Percentiles rank a stretch among this genome's conserved stretches.
Conservation (phyloP, 495 filamentous ascomycete species). For the Acidomyces sp. region DNA sequence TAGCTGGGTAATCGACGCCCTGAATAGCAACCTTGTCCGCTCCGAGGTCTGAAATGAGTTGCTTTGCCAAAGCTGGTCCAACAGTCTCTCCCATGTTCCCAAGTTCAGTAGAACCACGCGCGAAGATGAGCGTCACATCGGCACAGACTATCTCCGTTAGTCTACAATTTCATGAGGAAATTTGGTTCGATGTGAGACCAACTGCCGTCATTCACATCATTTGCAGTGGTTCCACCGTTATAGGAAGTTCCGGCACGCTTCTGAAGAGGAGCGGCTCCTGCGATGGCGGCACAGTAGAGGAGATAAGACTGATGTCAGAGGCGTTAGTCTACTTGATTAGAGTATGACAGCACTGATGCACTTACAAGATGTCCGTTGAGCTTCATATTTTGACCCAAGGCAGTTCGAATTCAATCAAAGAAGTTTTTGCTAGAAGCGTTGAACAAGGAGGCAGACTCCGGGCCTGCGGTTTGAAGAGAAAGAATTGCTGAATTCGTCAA, state of each 20-base stretch:
- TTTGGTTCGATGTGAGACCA: neutral
- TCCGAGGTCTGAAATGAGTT: conserved; percentile 18
- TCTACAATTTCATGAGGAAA: neutral
- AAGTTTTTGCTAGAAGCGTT: too few species aligned
- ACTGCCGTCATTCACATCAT: conserved; percentile 13
- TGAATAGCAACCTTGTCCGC: conserved; percentile 22
- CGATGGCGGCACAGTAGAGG: conserved; percentile 9
- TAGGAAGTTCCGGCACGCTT: conserved; percentile 5
- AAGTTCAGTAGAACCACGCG: conserved; percentile 26
- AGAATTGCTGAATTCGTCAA: too few species aligned
- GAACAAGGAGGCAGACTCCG: too few species aligned
- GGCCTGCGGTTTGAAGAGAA: too few species aligned
- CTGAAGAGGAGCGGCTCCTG: neutral
- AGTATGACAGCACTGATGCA: too few species aligned
- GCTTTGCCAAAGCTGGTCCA: conserved; percentile 24
- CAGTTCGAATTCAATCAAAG: too few species aligned
- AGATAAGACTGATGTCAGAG: too few species aligned
- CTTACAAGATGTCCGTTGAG: conserved; percentile 5
- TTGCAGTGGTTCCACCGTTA: conserved; percentile 12
- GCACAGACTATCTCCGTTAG: conserved; percentile 11
- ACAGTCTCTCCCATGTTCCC: conserved; percentile 28
- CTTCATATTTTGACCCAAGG: conserved; percentile 13
- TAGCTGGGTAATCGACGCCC: conserved; percentile 24
- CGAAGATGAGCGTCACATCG: conserved; percentile 28
- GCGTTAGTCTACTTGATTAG: too few species aligned